These are phyloP conservation scores for Quambalaria eucalypti DNA, from an alignment of 1,284 basidiomycete genomes.

Conservation along the genomic window DNA sequence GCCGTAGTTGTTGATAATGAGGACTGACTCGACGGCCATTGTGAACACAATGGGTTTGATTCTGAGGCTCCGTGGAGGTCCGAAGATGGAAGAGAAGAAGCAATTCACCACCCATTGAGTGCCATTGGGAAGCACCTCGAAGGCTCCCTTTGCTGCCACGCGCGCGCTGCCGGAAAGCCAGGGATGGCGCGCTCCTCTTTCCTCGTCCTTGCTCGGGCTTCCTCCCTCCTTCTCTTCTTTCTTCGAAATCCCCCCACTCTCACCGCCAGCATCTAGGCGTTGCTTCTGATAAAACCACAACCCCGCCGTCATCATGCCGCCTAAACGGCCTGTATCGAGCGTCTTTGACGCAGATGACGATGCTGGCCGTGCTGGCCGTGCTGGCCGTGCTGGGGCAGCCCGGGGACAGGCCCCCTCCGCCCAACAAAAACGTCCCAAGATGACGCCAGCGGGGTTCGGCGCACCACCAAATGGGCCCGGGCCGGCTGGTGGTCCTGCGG, in stretches of 20 bases:
- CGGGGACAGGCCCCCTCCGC: slow-evolving; percentile 4
- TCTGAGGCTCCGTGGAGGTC: background rate
- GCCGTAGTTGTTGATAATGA: slow-evolving; percentile 77
- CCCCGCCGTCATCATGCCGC: slow-evolving; percentile 17
- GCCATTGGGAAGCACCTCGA: too few species aligned
- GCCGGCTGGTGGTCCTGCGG: too few species aligned
- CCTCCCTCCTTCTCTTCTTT: background rate
- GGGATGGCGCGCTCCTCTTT: too few species aligned
- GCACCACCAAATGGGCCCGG: too few species aligned
- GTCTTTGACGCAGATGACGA: slow-evolving; percentile 22
- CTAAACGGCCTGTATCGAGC: slow-evolving; percentile 19
- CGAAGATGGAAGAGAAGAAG: background rate
- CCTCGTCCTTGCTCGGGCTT: too few species aligned
- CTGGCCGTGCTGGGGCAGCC: slow-evolving; percentile 2
- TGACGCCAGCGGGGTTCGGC: background rate
- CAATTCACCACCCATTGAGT: too few species aligned
- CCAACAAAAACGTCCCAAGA: background rate
- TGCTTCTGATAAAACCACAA: too few species aligned
- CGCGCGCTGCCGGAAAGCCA: too few species aligned
- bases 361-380: background rate
- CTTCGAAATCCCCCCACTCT: background rate
- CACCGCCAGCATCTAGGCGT: too few species aligned
- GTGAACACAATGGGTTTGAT: too few species aligned
- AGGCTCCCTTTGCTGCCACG: too few species aligned
- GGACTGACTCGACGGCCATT: slow-evolving; percentile 76